Evolutionary conservation across 768 basidiomycete genomes (phyloP).

Genomic region (Trametes meyenii): DNA sequence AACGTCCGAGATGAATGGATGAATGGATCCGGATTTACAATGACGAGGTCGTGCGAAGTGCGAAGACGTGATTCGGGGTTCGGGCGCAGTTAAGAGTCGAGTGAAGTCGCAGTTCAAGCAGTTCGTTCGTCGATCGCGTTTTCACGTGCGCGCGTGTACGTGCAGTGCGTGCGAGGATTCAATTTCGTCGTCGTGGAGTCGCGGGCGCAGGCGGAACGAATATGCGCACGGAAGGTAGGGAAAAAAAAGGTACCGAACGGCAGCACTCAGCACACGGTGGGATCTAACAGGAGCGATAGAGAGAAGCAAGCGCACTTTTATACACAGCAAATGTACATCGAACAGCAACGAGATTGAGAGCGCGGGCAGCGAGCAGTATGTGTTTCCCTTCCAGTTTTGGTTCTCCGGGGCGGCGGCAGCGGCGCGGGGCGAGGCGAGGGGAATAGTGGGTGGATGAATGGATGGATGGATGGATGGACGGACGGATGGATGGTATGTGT

Average conservation of each 20-base stretch:
- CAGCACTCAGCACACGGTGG: neutral
- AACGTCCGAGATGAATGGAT: too few relatives aligned
- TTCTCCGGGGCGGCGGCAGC: neutral
- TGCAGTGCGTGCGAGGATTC: too few relatives aligned
- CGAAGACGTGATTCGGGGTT: too few relatives aligned
- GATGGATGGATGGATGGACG: neutral
- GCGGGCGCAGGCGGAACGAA: too few relatives aligned
- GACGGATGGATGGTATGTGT: neutral
- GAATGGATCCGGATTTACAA: too few relatives aligned
- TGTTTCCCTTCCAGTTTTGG: neutral
- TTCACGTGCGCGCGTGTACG: too few relatives aligned
- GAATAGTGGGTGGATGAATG: neutral
- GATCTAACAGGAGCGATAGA: neutral
- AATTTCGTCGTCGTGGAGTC: too few relatives aligned
- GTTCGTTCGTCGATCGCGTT: too few relatives aligned
- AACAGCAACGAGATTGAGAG: neutral
- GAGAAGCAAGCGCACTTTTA: constrained; percentile 1
- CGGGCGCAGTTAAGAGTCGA: too few relatives aligned
- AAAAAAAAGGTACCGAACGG: neutral
- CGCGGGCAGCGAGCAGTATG: neutral
- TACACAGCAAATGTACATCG: constrained; percentile 7
- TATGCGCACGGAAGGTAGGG: too few relatives aligned
- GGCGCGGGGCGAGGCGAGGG: neutral
- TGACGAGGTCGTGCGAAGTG: too few relatives aligned
- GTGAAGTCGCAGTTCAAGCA: too few relatives aligned